phyloP scores from a whole-genome alignment of 2,329 filamentous ascomycete species.

The Fusarium coicis region DNA sequence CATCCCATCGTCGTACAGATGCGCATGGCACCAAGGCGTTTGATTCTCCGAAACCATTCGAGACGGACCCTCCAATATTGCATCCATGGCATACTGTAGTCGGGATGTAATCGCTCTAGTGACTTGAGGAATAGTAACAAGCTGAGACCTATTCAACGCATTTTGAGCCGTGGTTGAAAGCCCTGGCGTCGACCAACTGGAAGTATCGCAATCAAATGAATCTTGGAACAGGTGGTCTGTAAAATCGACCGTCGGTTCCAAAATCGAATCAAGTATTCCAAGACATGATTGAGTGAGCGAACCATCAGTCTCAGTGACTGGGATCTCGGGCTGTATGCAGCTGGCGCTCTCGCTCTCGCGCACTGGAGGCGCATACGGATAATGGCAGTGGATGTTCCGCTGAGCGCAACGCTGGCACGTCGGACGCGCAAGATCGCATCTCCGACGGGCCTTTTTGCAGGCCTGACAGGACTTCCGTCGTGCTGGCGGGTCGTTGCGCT shows the following conservation, averaged over 20 bases:
- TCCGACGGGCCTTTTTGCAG: not conserved
- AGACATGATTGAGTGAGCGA: not conserved
- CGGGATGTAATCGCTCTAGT: not conserved
- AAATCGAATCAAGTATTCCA: not conserved
- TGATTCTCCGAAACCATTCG: not conserved
- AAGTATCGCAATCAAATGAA: not conserved
- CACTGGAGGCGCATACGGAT: not conserved
- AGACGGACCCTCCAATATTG: not conserved
- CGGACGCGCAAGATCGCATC: conserved; percentile 1
- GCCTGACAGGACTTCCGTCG: conserved; percentile 6
- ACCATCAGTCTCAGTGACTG: rapidly evolving
- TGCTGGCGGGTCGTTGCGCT: not conserved
- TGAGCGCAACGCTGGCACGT: not conserved
- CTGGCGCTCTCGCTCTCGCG: not conserved
- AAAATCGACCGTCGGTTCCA: not conserved
- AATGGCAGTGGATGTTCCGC: not conserved
- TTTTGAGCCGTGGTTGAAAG: not conserved
- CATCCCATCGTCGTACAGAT: not conserved
- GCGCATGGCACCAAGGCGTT: not conserved
- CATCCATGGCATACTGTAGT: not conserved
- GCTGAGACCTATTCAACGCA: not conserved
- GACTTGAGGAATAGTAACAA: not conserved
- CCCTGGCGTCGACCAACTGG: rapidly evolving
- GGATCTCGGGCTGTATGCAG: rapidly evolving
- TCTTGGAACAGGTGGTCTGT: not conserved